These are phyloP conservation scores for Eleusine indica DNA, from an alignment of 176 grass and related monocot species.

Conservation along the genomic window DNA sequence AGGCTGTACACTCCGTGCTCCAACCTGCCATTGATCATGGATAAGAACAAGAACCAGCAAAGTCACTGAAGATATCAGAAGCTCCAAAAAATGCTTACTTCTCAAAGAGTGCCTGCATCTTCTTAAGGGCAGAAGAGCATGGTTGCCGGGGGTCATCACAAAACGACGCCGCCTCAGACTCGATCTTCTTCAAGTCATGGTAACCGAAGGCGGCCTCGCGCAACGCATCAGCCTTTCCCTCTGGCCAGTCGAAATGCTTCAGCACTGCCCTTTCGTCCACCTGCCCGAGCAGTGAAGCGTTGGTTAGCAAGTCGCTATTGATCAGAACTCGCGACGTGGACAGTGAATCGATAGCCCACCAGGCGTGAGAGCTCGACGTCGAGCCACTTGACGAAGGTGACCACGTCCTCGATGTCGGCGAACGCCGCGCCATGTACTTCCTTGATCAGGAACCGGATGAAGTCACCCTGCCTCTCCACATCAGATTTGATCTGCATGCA, in stretches of 20 bases:
- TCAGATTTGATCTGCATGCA: slow-evolving; percentile 77
- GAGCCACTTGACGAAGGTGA: slow-evolving; percentile 98
- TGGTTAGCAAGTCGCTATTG: background rate
- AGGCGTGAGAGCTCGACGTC: slow-evolving; percentile 94
- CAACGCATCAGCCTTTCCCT: slow-evolving; percentile 86
- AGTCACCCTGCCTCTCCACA: slow-evolving; percentile 91
- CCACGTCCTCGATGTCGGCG: slow-evolving; percentile 81
- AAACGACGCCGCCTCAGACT: slow-evolving; percentile 61
- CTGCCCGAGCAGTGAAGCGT: slow-evolving; percentile 28
- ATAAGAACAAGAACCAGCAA: slow-evolving; percentile 8
- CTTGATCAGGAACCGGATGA: slow-evolving; percentile 94
- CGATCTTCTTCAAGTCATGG: slow-evolving; percentile 81
- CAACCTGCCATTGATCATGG: slow-evolving; percentile 46
- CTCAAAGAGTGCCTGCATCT: slow-evolving; percentile 87
- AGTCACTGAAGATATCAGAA: background rate
- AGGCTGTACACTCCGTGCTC: slow-evolving; percentile 86
- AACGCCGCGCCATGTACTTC: slow-evolving; percentile 67
- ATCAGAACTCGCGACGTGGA: background rate
- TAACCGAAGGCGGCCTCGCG: slow-evolving; percentile 92
- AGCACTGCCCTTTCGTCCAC: slow-evolving; percentile 93
- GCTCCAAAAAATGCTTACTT: slow-evolving; percentile 51
- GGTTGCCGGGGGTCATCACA: slow-evolving; percentile 62
- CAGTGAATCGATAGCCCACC: slow-evolving; percentile 31
- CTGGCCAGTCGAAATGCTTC: slow-evolving; percentile 98
- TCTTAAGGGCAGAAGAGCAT: slow-evolving; percentile 76